Evolutionary conservation across 768 basidiomycete species (phyloP), one percentile per base, ranked within the genome.

Genomic region (Zangia roseola): DNA sequence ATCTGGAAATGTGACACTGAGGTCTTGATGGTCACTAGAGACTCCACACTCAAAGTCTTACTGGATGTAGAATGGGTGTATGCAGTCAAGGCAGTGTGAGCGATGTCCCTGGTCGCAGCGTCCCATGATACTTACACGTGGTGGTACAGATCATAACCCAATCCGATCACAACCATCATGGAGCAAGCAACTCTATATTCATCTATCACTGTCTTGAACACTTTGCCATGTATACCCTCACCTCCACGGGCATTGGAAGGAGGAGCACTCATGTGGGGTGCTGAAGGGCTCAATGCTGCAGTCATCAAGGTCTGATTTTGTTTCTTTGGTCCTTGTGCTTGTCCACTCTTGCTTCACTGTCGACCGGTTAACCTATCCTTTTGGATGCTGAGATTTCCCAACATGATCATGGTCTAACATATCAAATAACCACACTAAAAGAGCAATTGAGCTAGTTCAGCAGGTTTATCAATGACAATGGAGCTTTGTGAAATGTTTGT

Each of bases 401-500:
- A 34, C 75, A 80, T 9, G 88, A 87, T 53, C 86, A 90, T 58
- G 94, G 95, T 63, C 72, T 95, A 35, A 82, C 82, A 14, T 76
- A 83, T 2, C 93, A 94, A 61, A 68, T 97, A 54, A 77, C 76
- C 5, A 82, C 81, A 34, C 80, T 91, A 23, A 86, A 86, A 60
- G 83, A 86, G 46, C 74, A 90, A 31, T 71, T 94, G 24, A 83
- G 81, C 45, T 91, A 88, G 77, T 74, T 97, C n/a, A 89, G 95
- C 56, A 78, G 77, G 21, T 95, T 93, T 64, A 88, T 97, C 59
- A 89, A 92, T 38, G 85, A 90, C 44, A 95, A 95, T 64, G 84
- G 80, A 0, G 85, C 86, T 6, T 71, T 94, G 30, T 72, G 72
- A 33, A 91, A 89, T 76, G 92, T 88, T 26, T 9, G 17, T 50